Evolutionary conservation across 2,329 filamentous ascomycete species (phyloP), one percentile per base, ranked within the genome.

Genomic region (Akanthomyces uredinophilus): DNA sequence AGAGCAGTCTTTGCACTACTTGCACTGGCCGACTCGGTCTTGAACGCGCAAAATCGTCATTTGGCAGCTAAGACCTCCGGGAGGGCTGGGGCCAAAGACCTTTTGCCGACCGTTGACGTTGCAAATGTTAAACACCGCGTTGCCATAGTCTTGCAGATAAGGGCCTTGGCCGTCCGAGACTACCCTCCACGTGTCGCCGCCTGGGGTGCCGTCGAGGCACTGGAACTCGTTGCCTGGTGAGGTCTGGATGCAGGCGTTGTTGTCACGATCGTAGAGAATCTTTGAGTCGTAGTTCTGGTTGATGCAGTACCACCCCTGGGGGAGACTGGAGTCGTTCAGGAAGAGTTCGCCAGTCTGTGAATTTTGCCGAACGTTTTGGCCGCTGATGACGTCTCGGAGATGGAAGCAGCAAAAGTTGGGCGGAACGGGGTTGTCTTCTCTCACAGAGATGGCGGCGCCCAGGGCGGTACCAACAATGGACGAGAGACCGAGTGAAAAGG

Each of bases 161-260:
- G 24, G 16, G n/a, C 10, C 2, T 35, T 22, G 57, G 24, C 1
- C 14, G 62, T 32, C 18, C 14, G 4, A 3, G 24, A 24, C 47
- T 7, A 60, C 16, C 35, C 35, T 14, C 57, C 57, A 60, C 1
- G 57, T 60, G 35, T 70, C 68, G 24, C 66, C 64, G 20, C 72
- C 71, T 1, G 69, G 71, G 1, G 66, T 74, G 20, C 68, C 68
- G 51, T 75, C 73, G 43, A 73, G 69, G 10, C 73, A 75, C 55
- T 71, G 68, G 44, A 75, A 65, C 22, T 65, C 62, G 20, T 66
- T 64, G 24, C 66, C 62, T 18, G 67, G 50, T 5, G 39, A 65
- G 47, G 64, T 61, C 62, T 74, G 63, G 62, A 73, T 72, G 65
- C 73, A 75, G n/a, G 73, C 71, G 57, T 71, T 73, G 65, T 69